phyloP scores from a whole-genome alignment of 2,329 filamentous ascomycete genomes.

The Beauveria australis region DNA sequence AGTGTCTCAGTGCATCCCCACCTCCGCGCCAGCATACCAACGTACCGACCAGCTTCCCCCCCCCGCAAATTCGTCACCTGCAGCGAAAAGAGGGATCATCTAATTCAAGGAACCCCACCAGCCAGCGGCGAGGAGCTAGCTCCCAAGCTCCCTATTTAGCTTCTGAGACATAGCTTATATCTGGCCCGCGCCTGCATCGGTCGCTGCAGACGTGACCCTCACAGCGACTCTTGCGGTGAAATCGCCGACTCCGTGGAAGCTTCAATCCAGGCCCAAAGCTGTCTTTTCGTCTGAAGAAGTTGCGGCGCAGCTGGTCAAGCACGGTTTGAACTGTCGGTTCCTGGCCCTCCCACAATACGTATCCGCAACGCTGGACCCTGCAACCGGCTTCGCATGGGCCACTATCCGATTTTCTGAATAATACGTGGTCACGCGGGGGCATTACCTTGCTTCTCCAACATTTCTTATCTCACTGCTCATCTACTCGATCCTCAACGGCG shows the following conservation, averaged over 20 bases:
- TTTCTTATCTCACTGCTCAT: not conserved
- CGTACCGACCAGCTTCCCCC: not conserved
- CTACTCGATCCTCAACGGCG: not conserved
- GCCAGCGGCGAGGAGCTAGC: not conserved
- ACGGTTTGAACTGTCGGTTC: not conserved
- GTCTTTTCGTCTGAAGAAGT: not conserved
- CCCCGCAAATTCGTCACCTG: not conserved
- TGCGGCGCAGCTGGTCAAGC: not conserved
- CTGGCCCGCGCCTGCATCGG: not conserved
- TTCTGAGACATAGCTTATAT: conserved; percentile 8
- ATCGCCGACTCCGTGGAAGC: not conserved
- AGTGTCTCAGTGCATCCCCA: not conserved
- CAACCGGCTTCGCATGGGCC: not conserved
- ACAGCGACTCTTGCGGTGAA: not conserved
- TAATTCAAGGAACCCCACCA: not conserved
- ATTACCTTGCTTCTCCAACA: not conserved
- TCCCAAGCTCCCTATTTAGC: not conserved
- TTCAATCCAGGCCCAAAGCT: not conserved
- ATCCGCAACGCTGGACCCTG: not conserved
- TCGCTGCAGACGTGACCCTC: conserved; percentile 1
- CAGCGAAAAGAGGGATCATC: not conserved
- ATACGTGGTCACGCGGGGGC: not conserved
- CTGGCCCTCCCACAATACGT: not conserved
- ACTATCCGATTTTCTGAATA: not conserved
- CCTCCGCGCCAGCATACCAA: not conserved